These are phyloP conservation scores for Globisporangium abappressorium DNA, from an alignment of 352 stramenopile genomes.

Conservation along the genomic window DNA sequence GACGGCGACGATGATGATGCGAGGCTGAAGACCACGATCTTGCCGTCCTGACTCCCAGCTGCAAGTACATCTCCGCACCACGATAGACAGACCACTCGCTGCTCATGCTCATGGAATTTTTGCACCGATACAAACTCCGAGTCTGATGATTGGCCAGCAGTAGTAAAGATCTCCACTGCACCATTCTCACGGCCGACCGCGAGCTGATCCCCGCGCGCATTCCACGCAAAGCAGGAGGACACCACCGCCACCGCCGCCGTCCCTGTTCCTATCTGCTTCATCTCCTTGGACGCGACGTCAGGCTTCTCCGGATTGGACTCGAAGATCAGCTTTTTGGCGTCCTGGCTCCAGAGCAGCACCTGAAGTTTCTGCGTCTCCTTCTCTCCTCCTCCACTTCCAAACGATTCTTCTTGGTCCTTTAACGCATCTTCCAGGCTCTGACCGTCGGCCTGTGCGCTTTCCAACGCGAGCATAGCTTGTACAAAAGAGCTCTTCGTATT, in stretches of 20 bases:
- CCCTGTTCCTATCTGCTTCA: constrained; percentile 9
- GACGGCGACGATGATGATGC: not conserved
- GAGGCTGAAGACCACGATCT: constrained; percentile 49
- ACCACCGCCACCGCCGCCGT: not conserved
- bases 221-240: constrained; percentile 29
- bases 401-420: constrained; percentile 16
- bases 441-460: constrained; percentile 44
- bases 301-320: constrained; percentile 36
- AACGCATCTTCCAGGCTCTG: constrained; percentile 52
- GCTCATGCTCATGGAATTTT: constrained; percentile 55
- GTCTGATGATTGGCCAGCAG: not conserved
- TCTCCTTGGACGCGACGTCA: constrained; percentile 24
- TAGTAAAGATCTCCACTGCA: constrained; percentile 36
- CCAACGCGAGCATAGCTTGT: constrained; percentile 46
- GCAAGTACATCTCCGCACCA: constrained; percentile 42
- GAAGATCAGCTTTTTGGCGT: constrained; percentile 26
- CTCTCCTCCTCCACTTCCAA: not conserved
- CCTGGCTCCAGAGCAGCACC: constrained; percentile 52
- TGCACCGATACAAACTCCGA: constrained; percentile 9
- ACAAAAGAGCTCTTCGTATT: constrained; percentile 29
- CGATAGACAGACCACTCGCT: constrained; percentile 34
- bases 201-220: constrained; percentile 23
- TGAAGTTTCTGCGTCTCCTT: constrained; percentile 1
- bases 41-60: constrained; percentile 44
- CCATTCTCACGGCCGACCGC: constrained; percentile 43